phyloP scores from a whole-genome alignment of 2,329 filamentous ascomycete genomes.

The Aureobasidium melanogenum region DNA sequence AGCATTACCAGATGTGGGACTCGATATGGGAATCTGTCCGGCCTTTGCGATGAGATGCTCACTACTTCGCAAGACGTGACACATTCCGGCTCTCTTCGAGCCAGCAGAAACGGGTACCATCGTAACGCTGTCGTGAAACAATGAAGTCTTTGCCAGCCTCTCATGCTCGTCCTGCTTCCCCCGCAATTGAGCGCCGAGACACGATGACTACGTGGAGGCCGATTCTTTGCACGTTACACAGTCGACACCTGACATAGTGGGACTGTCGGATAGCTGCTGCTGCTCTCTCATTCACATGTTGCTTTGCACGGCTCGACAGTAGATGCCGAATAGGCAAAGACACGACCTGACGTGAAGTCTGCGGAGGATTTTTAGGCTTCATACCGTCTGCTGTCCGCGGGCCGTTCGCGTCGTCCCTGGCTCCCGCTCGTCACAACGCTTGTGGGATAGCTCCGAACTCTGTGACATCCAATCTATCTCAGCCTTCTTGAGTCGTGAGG shows the following conservation, averaged over 20 bases:
- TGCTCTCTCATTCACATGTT: background rate
- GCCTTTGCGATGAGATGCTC: background rate
- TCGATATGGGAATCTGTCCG: background rate
- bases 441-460: conserved; percentile 3
- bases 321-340: background rate
- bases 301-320: background rate
- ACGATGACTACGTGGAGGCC: conserved; percentile 5
- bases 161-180: background rate
- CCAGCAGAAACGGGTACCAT: conserved; percentile 6
- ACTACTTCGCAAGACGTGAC: background rate
- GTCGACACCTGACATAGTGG: background rate
- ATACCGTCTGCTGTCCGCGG: conserved; percentile 8
- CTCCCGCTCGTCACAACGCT: conserved; percentile 8
- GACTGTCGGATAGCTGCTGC: background rate
- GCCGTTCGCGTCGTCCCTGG: conserved; percentile 7
- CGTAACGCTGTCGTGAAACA: conserved; percentile 10
- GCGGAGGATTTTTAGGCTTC: conserved; percentile 10
- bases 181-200: background rate
- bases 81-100: background rate
- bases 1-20: background rate
- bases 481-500: conserved; percentile 1
- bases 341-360: conserved; percentile 5
- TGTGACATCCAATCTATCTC: background rate
- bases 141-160: conserved; percentile 2
- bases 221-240: background rate